Conservation (phyloP, 2,329 filamentous ascomycete genomes). For the Neospermospora avenae region DNA sequence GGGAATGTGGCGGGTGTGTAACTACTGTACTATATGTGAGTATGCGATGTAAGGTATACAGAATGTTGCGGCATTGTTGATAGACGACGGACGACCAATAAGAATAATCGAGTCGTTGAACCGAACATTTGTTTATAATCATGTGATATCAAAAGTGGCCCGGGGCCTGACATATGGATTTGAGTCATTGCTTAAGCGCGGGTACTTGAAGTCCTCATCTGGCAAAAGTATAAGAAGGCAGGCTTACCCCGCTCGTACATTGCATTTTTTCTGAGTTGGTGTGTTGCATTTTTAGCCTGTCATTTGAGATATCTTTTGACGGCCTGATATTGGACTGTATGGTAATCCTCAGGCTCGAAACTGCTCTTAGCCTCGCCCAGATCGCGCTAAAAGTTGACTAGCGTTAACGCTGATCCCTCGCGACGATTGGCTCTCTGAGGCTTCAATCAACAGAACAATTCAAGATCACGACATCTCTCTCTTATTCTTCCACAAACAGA, state of each 20-base stretch:
- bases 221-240: conserved; percentile 29
- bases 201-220: conserved; percentile 15
- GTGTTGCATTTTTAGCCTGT: conserved; percentile 22
- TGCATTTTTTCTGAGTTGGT: conserved; percentile 19
- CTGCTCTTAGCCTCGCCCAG: background rate
- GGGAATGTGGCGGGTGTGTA: conserved; percentile 10
- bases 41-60: conserved; percentile 10
- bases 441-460: conserved; percentile 8
- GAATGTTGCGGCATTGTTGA: conserved; percentile 12
- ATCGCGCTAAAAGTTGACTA: conserved; percentile 5
- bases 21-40: conserved; percentile 22
- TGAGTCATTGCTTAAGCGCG: conserved; percentile 31
- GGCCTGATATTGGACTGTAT: background rate
- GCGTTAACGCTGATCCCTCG: background rate
- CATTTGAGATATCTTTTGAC: background rate
- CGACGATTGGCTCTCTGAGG: conserved; percentile 1
- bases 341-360: background rate
- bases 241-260: conserved; percentile 18
- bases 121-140: conserved; percentile 17
- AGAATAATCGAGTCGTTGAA: conserved; percentile 13
- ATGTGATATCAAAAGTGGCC: conserved; percentile 26
- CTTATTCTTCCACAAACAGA: background rate
- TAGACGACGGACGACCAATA: conserved; percentile 22
- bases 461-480: background rate
- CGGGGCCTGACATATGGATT: conserved; percentile 13